Evolutionary conservation across 805 yeast genomes (phyloP).

Genomic region (Brettanomyces sp.): DNA sequence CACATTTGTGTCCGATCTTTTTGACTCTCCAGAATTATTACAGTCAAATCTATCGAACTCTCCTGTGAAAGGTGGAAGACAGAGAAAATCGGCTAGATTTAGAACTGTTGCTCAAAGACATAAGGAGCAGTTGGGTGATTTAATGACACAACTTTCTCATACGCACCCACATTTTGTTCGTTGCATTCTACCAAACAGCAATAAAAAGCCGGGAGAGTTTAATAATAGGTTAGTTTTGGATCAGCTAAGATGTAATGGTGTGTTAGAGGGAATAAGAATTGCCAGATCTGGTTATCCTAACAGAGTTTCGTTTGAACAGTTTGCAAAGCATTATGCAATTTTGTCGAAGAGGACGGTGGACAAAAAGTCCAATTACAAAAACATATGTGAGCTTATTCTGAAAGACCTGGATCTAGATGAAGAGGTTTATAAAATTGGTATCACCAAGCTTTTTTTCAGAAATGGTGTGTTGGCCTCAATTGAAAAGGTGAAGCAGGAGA

Average conservation of each 20-base stretch:
- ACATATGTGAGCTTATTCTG: conserved; percentile 60
- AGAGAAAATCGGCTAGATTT: conserved; percentile 29
- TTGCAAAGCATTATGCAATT: conserved; percentile 66
- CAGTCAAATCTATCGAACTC: conserved; percentile 21
- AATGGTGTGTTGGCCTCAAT: conserved; percentile 71
- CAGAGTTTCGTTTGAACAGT: conserved; percentile 75
- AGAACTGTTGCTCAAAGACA: conserved; percentile 85
- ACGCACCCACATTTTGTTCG: conserved; percentile 97
- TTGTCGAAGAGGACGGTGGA: conserved; percentile 38
- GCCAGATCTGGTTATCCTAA: conserved; percentile 97
- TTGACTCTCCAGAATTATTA: conserved; percentile 21
- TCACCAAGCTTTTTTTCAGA: conserved; percentile 65
- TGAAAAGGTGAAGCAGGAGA: conserved; percentile 66
- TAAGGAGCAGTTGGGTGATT: conserved; percentile 65
- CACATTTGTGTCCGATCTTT: conserved; percentile 45
- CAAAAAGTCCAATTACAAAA: conserved; percentile 36
- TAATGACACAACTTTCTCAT: conserved; percentile 62
- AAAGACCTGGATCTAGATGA: conserved; percentile 52
- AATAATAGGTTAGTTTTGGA: conserved; percentile 72
- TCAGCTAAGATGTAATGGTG: conserved; percentile 95
- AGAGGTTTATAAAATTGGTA: conserved; percentile 55
- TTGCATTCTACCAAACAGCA: conserved; percentile 84
- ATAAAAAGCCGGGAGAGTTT: conserved; percentile 60
- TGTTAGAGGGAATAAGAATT: conserved; percentile 92
- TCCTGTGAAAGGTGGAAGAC: conserved; percentile 20